Evolutionary conservation across 495 filamentous ascomycete genomes (phyloP).

Genomic region (Immersiella caudata): DNA sequence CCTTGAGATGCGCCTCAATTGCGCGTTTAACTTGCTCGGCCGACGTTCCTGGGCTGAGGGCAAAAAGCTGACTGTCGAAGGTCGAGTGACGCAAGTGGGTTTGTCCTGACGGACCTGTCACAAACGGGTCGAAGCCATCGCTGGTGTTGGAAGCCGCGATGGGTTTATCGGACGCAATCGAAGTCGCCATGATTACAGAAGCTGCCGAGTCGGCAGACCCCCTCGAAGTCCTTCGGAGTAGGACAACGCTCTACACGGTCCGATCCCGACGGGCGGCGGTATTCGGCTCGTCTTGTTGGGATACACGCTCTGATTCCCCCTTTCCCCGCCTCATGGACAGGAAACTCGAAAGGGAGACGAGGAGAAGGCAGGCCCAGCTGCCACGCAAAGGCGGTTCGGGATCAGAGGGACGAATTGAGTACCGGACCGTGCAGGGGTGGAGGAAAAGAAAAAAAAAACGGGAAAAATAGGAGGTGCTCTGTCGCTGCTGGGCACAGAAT

Average conservation of each 20-base stretch:
- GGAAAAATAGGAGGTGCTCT: slow-evolving; percentile 6
- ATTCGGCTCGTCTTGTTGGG: slow-evolving; percentile 9
- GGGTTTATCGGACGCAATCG: slow-evolving; percentile 37
- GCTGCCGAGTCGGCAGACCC: slow-evolving; percentile 16
- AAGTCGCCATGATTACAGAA: slow-evolving; percentile 35
- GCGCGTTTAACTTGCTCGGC: slow-evolving; percentile 85
- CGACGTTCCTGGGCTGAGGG: slow-evolving; percentile 73
- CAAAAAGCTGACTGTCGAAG: slow-evolving; percentile 78
- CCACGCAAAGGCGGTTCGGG: slow-evolving; percentile 8
- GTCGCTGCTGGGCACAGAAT: slow-evolving; percentile 9
- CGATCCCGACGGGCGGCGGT: background rate
- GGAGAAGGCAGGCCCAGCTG: slow-evolving; percentile 25
- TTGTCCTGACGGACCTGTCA: slow-evolving; percentile 46
- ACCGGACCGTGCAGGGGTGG: slow-evolving; percentile 3
- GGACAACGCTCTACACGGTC: slow-evolving; percentile 1
- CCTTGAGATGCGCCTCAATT: slow-evolving; percentile 85
- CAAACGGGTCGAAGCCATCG: slow-evolving; percentile 57
- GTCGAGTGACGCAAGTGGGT: slow-evolving; percentile 72
- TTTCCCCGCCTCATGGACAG: slow-evolving; percentile 24
- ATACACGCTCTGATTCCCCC: slow-evolving; percentile 21
- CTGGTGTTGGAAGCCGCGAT: slow-evolving; percentile 25
- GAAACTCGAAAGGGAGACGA: slow-evolving; percentile 17
- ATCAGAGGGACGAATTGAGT: slow-evolving; percentile 4
- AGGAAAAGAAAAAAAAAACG: slow-evolving; percentile 11
- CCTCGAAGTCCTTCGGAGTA: slow-evolving; percentile 11